Evolutionary conservation across 2,329 filamentous ascomycete genomes (phyloP).

Genomic region (Arthrinium phaeospermum): DNA sequence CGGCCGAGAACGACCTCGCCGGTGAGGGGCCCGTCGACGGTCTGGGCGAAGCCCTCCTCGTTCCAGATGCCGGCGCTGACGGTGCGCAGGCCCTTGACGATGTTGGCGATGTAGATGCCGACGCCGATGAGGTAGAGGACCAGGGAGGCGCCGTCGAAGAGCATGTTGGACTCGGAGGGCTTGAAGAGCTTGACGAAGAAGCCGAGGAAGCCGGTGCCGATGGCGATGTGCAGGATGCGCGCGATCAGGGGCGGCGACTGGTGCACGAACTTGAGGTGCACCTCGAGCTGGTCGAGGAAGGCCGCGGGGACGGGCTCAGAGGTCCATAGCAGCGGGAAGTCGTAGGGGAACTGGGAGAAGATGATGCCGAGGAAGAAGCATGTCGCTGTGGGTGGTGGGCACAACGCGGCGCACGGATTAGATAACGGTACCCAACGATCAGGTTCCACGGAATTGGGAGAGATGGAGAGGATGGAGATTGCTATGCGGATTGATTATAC

Average conservation of each 20-base stretch:
- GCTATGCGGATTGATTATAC: conserved; percentile 43
- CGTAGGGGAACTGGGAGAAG: conserved; percentile 96
- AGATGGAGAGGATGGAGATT: conserved; percentile 26
- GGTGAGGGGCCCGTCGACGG: conserved; percentile 46
- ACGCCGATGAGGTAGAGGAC: conserved; percentile 86
- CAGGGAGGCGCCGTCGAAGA: conserved; percentile 86
- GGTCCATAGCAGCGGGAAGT: conserved; percentile 87
- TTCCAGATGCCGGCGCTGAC: conserved; percentile 74
- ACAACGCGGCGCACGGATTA: not conserved
- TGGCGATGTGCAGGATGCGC: conserved; percentile 92
- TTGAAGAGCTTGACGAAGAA: conserved; percentile 95
- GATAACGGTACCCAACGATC: not conserved
- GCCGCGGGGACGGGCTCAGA: conserved; percentile 65
- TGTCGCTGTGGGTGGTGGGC: conserved; percentile 60
- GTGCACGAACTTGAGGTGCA: conserved; percentile 89
- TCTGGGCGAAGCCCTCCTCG: conserved; percentile 36
- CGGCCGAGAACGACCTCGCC: conserved; percentile 75
- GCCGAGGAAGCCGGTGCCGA: conserved; percentile 84
- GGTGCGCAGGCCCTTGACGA: conserved; percentile 90
- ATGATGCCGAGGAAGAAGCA: conserved; percentile 99
- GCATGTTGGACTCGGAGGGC: conserved; percentile 90
- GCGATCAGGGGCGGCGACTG: conserved; percentile 89
- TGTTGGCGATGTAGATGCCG: conserved; percentile 94
- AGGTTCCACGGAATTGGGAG: conserved; percentile 13
- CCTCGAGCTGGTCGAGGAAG: conserved; percentile 86